phyloP scores from a whole-genome alignment of 495 filamentous ascomycete genomes.

The Terfezia boudieri region DNA sequence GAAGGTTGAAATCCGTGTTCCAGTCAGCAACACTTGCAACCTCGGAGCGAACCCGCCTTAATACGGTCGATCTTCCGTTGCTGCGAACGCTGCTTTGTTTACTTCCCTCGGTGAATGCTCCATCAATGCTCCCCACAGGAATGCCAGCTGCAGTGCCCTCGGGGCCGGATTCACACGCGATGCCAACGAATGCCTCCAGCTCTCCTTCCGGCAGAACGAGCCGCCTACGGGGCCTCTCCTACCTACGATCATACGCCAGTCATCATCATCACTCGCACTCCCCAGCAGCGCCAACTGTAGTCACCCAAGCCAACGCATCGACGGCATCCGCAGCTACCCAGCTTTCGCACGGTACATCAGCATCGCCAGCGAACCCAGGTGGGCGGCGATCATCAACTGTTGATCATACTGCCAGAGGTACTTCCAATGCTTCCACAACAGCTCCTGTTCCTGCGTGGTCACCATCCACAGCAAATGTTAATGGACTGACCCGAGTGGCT shows the following conservation, averaged over 20 bases:
- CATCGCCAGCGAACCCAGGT: constrained; percentile 19
- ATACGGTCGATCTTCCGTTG: too few relatives aligned
- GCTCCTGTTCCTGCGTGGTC: constrained; percentile 20
- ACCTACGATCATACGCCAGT: constrained; percentile 13
- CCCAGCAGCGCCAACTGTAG: constrained; percentile 12
- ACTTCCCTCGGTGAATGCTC: too few relatives aligned
- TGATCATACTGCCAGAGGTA: constrained; percentile 18
- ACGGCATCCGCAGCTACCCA: constrained; percentile 11
- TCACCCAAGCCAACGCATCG: constrained; percentile 3
- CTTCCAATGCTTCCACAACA: constrained; percentile 8
- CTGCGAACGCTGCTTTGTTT: too few relatives aligned
- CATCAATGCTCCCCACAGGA: too few relatives aligned
- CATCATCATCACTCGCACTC: constrained; percentile 10
- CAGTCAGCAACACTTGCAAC: too few relatives aligned
- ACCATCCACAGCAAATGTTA: constrained; percentile 22
- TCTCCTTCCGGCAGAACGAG: background rate
- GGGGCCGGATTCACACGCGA: too few relatives aligned
- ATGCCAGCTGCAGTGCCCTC: too few relatives aligned
- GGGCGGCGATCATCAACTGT: constrained; percentile 12
- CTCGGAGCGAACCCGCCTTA: too few relatives aligned
- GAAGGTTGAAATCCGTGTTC: too few relatives aligned
- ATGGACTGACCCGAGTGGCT: constrained; percentile 22
- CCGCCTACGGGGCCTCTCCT: constrained; percentile 13
- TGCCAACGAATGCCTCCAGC: background rate
- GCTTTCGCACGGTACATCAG: constrained; percentile 30